A percentile compares a stretch with the other conserved stretches of the same genome.
Conservation (phyloP, 495 filamentous ascomycete species). For the Lichina pygmaea region DNA sequence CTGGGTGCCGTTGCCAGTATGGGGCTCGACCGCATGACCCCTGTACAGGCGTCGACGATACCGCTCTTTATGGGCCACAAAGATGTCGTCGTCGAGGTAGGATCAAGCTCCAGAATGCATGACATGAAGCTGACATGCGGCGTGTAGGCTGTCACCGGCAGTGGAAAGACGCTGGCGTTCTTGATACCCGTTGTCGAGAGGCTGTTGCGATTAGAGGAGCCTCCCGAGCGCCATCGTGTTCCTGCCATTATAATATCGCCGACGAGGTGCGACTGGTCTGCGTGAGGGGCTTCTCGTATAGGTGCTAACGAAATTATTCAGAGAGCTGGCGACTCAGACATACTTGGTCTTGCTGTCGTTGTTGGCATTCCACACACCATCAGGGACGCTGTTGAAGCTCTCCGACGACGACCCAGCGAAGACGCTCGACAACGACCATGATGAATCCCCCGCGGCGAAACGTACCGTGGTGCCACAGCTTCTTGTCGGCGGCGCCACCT, state of each 20-base stretch:
- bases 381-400: conserved; percentile 31
- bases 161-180: conserved; percentile 82
- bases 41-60: conserved; percentile 82
- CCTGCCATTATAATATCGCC: conserved; percentile 78
- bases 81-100: conserved; percentile 74
- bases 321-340: conserved; percentile 81
- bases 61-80: conserved; percentile 82
- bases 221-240: conserved; percentile 67
- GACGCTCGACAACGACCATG: conserved; percentile 17
- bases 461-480: conserved; percentile 57
- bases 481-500: conserved; percentile 62
- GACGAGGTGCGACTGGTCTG: conserved; percentile 26
- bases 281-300: neutral
- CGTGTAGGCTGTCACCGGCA: conserved; percentile 59
- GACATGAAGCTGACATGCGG: neutral
- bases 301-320: conserved; percentile 4
- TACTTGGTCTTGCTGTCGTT: conserved; percentile 53
- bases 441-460: conserved; percentile 6
- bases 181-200: conserved; percentile 73
- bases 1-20: conserved; percentile 58
- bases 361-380: conserved; percentile 56
- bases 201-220: conserved; percentile 45
- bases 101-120: neutral
- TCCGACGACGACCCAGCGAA: conserved; percentile 13
- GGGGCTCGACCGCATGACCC: conserved; percentile 74